Evolutionary conservation across 495 filamentous ascomycete genomes (phyloP).

Genomic region (Xylaria curta): DNA sequence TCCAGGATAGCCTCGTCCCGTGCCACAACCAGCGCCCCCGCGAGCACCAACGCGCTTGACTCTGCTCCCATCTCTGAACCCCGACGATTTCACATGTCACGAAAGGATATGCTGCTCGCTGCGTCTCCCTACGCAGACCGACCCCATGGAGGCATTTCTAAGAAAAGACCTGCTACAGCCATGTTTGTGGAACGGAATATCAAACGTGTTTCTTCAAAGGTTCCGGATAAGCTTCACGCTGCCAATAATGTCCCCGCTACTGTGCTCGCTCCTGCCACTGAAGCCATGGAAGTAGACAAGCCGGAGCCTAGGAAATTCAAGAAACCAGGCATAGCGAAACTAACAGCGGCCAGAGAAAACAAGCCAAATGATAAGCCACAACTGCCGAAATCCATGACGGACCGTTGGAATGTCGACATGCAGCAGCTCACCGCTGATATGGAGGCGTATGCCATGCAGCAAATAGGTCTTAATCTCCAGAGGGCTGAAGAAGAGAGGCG

Average conservation of each 20-base stretch:
- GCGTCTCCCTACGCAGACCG: constrained; percentile 31
- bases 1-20: constrained; percentile 10
- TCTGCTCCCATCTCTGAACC: constrained; percentile 31
- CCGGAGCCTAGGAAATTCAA: constrained; percentile 35
- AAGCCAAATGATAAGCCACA: constrained; percentile 39
- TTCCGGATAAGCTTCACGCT: constrained; percentile 30
- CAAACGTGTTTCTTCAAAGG: constrained; percentile 40
- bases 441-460: constrained; percentile 55
- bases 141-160: constrained; percentile 36
- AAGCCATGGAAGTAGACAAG: constrained; percentile 34
- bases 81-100: constrained; percentile 58
- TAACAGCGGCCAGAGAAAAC: constrained; percentile 28
- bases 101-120: constrained; percentile 40
- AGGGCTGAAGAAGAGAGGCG: constrained; percentile 42
- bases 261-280: constrained; percentile 8
- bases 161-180: constrained; percentile 48
- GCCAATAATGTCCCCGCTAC: constrained; percentile 19
- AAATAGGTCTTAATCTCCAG: constrained; percentile 54
- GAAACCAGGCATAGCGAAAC: constrained; percentile 39
- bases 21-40: background rate
- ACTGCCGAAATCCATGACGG: constrained; percentile 49
- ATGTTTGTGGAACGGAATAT: constrained; percentile 57
- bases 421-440: constrained; percentile 55
- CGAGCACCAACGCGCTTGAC: constrained; percentile 8
- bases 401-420: constrained; percentile 49